A percentile compares a stretch with the other conserved stretches of the same genome.
Conservation (phyloP, 192 early-diverging fungal species). For the Lunasporangiospora selenospora region DNA sequence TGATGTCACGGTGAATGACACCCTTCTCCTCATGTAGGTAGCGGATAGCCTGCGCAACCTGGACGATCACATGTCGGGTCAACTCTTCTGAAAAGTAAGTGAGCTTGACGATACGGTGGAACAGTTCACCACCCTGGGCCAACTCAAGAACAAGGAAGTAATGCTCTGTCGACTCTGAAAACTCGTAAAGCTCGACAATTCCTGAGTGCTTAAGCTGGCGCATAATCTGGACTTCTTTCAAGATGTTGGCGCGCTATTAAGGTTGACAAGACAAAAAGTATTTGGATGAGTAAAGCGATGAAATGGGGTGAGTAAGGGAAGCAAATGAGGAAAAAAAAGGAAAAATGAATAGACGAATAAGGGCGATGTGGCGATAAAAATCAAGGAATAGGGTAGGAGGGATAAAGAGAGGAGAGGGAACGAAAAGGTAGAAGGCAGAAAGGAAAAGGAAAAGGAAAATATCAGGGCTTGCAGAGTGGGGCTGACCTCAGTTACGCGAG, state of each 20-base stretch:
- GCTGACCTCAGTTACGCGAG: slow-evolving; percentile 55
- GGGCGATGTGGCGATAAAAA: neutral
- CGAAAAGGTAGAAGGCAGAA: slow-evolving; percentile 1
- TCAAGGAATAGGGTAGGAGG: neutral
- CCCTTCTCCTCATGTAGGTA: slow-evolving; percentile 85
- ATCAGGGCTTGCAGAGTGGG: neutral
- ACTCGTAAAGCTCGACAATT: slow-evolving; percentile 78
- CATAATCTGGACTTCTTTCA: slow-evolving; percentile 90
- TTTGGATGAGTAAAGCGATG: neutral
- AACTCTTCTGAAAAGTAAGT: slow-evolving; percentile 84
- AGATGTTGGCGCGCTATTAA: slow-evolving; percentile 76
- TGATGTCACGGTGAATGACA: slow-evolving; percentile 93
- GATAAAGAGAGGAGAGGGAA: neutral
- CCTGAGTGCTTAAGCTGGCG: slow-evolving; percentile 78
- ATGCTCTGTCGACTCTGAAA: slow-evolving; percentile 77
- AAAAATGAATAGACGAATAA: neutral
- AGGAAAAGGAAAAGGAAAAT: neutral
- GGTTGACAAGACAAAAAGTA: neutral
- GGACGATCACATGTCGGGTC: slow-evolving; percentile 82
- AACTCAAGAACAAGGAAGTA: slow-evolving; percentile 85
- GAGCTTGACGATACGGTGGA: slow-evolving; percentile 83
- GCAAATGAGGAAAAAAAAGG: neutral
- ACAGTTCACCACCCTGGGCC: slow-evolving; percentile 90
- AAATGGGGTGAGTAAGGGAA: neutral
- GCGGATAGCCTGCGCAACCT: slow-evolving; percentile 84